phyloP scores from a whole-genome alignment of 148 eudicot species.

The Amaranthus palmeri region DNA sequence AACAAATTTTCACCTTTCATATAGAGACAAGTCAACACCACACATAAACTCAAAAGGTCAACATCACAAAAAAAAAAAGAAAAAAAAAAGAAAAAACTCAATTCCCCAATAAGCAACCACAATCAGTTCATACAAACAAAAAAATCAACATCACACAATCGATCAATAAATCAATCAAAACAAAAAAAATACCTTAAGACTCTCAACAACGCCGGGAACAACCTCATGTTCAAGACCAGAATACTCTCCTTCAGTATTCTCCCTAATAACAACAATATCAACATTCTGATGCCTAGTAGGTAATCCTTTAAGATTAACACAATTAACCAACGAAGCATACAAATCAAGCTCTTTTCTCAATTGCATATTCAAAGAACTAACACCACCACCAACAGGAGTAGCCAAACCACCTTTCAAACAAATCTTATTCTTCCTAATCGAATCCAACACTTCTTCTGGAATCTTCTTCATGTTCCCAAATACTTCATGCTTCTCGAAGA shows the following conservation, averaged over 20 bases:
- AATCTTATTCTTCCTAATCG: conserved; percentile 56
- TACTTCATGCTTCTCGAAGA: conserved; percentile 56
- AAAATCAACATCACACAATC: too few species aligned
- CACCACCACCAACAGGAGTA: conserved; percentile 26
- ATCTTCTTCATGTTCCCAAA: conserved; percentile 59
- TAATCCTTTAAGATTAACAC: conserved; percentile 55
- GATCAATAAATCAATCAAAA: too few species aligned
- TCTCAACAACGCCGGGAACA: conserved; percentile 80
- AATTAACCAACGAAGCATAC: conserved; percentile 61
- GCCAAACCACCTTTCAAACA: conserved; percentile 61
- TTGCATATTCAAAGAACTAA: conserved; percentile 51
- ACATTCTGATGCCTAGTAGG: conserved; percentile 63
- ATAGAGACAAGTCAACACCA: too few species aligned
- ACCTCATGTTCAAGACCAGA: conserved; percentile 78
- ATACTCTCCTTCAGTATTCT: conserved; percentile 84
- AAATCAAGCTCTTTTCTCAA: conserved; percentile 60
- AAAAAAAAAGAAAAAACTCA: too few species aligned
- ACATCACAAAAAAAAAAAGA: too few species aligned
- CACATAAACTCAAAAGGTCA: too few species aligned
- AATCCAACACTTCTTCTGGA: conserved; percentile 47
- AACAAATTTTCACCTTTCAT: too few species aligned
- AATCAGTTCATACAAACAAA: too few species aligned
- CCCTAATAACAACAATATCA: conserved; percentile 74
- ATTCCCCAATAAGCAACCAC: too few species aligned
- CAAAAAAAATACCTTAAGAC: conserved; percentile 49